Evolutionary conservation across 75 land plant genomes (phyloP), one percentile per base, ranked within the genome.

Genomic region (Sequoiadendron giganteum): DNA sequence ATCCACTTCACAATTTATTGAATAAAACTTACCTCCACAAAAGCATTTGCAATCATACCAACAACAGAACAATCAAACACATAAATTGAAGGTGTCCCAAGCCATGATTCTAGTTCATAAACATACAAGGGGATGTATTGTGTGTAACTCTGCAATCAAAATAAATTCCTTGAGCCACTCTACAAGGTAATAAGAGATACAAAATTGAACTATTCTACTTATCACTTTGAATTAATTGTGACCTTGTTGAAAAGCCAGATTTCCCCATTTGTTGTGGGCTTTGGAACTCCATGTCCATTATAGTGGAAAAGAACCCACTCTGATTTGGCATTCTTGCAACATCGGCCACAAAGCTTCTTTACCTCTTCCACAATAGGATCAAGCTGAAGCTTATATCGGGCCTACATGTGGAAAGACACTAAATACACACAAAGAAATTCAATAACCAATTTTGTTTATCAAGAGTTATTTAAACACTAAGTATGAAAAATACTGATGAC

Each of bases 51-150:
- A 88, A 98, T 95, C 94, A 93, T 86, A 81, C 97, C 99, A 58
- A 98, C 99, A 89, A 97, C 95, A 89, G 99, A 98, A 86, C 99
- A 98, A 87, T 97, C 99, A 89, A 98, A 98, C 11, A 98, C 99
- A 92, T 98, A 98, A 45, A 98, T 97, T 40, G 98, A 98, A 7
- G 99, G 99, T 54, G 97, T 94, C 88, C 93, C 96, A 56, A 98
- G 90, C 97, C 98, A 98, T 39, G 98, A 94, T 90, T 98, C 99
- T 72, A 98, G 91, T 32, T 98, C 99, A 87, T 93, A 94, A 56
- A 96, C 92, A 19, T 96, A 93, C 85, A 98, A 82, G 15, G 99
- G 99, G 36, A 98, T 96, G 86, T 98, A 98, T 86, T 98, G 98
- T 2, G 99, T 98, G 85, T 93, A 98, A 78, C 92, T 94, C 98